Conservation (phyloP, 371 early-diverging fungal species). For the Mortierella sp. region DNA sequence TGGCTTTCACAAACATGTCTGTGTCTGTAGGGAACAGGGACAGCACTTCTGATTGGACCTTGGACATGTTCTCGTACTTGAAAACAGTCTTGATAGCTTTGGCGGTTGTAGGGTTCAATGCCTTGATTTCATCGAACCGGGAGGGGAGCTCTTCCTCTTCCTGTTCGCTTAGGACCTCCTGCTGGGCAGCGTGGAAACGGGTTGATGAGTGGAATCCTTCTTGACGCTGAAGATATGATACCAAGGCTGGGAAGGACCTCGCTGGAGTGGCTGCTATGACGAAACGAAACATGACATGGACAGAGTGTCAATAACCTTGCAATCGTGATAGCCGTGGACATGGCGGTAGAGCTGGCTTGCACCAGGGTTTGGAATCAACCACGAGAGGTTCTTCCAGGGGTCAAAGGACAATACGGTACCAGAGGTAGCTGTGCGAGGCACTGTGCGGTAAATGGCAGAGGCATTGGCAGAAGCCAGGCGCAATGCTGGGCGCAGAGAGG, state of each 20-base stretch:
- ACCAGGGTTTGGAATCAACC: neutral
- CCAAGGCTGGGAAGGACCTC: conserved; percentile 39
- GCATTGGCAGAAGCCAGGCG: conserved; percentile 23
- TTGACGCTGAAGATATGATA: conserved; percentile 36
- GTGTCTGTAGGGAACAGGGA: conserved; percentile 74
- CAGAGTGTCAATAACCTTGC: neutral
- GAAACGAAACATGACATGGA: neutral
- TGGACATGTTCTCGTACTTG: conserved; percentile 80
- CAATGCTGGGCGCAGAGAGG: conserved; percentile 35
- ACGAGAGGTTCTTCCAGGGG: neutral
- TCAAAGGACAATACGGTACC: conserved; percentile 9
- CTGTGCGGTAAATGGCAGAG: conserved; percentile 12
- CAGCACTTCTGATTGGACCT: conserved; percentile 86
- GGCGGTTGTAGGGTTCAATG: conserved; percentile 66
- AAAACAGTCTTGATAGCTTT: conserved; percentile 73
- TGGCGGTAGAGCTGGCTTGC: neutral
- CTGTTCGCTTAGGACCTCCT: conserved; percentile 19
- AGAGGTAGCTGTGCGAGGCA: conserved; percentile 27
- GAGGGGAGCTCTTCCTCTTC: conserved; percentile 59
- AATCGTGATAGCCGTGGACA: neutral
- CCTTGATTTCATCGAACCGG: conserved; percentile 64
- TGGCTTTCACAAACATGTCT: conserved; percentile 92
- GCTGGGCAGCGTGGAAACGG: conserved; percentile 19
- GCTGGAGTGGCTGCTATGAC: conserved; percentile 14
- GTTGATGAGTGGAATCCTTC: conserved; percentile 31